Percentiles rank a stretch among this genome's conserved stretches.
These are phyloP conservation scores for Colletotrichum sp. DNA, from an alignment of 2,329 filamentous ascomycete species.

Conservation along the genomic window DNA sequence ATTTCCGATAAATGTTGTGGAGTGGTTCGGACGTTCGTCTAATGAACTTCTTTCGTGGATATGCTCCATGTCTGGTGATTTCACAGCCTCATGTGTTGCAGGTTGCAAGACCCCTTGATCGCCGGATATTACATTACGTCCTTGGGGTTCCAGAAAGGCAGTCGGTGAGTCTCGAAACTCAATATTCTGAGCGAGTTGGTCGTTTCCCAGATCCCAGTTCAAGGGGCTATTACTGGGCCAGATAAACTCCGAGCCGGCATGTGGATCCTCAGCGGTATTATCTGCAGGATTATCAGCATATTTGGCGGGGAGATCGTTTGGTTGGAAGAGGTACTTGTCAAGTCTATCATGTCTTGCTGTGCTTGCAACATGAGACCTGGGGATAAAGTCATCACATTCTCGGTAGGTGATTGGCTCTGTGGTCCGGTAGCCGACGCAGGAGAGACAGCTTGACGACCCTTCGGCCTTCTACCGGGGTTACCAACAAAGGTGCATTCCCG, in stretches of 20 bases:
- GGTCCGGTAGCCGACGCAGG: neutral
- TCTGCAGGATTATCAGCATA: neutral
- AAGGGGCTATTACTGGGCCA: neutral
- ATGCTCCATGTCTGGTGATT: neutral
- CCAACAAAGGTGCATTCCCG: conserved; percentile 27
- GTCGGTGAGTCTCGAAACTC: neutral
- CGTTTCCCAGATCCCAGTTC: neutral
- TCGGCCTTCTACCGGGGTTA: conserved; percentile 19
- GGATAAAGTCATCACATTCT: neutral
- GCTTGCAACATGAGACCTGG: neutral
- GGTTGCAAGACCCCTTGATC: neutral
- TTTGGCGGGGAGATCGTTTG: neutral
- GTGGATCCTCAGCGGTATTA: neutral
- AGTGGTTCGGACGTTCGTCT: neutral
- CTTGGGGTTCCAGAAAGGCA: neutral
- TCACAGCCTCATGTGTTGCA: neutral
- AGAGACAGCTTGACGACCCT: neutral
- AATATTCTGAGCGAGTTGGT: neutral
- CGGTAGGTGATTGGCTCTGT: neutral
- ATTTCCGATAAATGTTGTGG: neutral
- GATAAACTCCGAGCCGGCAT: neutral
- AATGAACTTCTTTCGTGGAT: neutral
- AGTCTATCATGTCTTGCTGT: neutral
- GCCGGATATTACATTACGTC: neutral
- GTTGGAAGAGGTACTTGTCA: neutral